Conservation (phyloP, 306 rosid species). For the Echinosophora koreensis region DNA sequence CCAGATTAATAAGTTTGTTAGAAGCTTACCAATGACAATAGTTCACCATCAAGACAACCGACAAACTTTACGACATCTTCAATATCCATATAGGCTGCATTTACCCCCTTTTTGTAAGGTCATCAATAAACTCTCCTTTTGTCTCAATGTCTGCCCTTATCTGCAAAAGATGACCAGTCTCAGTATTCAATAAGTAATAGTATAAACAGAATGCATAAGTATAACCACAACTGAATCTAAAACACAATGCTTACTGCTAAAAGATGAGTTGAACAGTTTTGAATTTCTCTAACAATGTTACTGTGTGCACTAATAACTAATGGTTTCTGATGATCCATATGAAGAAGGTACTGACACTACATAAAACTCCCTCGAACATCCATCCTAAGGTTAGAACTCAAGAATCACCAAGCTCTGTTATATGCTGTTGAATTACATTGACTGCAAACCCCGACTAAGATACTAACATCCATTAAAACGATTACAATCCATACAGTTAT, state of each 20-base stretch:
- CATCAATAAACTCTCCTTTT: too few species aligned
- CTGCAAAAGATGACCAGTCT: too few species aligned
- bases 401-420: constrained; percentile 12
- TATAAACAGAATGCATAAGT: too few species aligned
- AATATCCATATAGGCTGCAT: constrained; percentile 70
- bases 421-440: not conserved
- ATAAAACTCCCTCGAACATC: not conserved
- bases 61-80: constrained; percentile 87
- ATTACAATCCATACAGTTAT: not conserved
- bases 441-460: not conserved
- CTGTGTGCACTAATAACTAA: too few species aligned
- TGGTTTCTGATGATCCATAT: too few species aligned
- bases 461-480: not conserved
- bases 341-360: too few species aligned
- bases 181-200: too few species aligned
- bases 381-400: not conserved
- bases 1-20: constrained; percentile 30
- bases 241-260: too few species aligned
- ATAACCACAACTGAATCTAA: too few species aligned
- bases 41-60: constrained; percentile 86
- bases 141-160: too few species aligned
- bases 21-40: constrained; percentile 80
- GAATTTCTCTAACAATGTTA: too few species aligned
- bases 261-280: too few species aligned
- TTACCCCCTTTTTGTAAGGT: constrained; percentile 56